Evolutionary conservation across 331 rosid species (phyloP), one percentile per base, ranked within the genome.

Genomic region (Stylosanthes scabra): DNA sequence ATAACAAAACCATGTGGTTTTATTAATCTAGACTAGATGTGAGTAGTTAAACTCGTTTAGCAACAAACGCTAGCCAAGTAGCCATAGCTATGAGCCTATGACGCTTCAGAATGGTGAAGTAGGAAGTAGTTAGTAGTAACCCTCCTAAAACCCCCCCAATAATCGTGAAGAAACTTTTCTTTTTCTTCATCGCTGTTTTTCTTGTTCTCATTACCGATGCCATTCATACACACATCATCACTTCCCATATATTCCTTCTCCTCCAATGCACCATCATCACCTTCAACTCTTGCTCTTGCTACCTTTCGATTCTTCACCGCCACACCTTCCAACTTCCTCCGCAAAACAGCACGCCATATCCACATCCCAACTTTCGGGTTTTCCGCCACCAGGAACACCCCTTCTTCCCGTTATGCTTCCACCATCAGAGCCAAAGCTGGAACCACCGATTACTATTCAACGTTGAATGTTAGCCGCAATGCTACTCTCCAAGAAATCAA

Each of bases 401-500:
- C 39, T 34, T 78, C 74, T 13, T 68, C 58, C 14, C 85, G 81
- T 20, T 20, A 37, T 54, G 39, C 75, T 52, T 52, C 58, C 11
- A 62, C 79, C 0, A 40, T 78, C 75, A 80, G 81, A 62, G 90
- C 93, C 47, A 80, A 80, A 74, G 76, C 82, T 0, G 89, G 77
- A 44, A 80, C 70, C 6, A 80, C 65, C 6, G 96, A 94, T 63
- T 84, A 81, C 77, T 94, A 94, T 61, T 84, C 92, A 27, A 85
- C 89, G 7, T 86, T 94, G 81, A 85, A 89, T 52, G 83, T 94
- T 63, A 47, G 71, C 8, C 77, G 77, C 56, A 83, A 59, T 62
- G 99, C 99, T 59, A 68, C 96, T 1, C 67, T 91, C 72, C 89
- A 90, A 70, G 97, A 91, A 72, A 91, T 95, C 11, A 91, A 90